Base-by-base conservation (phyloP, 225 moss, liverwort and hornwort genomes). In the Climacium dendroides region DNA sequence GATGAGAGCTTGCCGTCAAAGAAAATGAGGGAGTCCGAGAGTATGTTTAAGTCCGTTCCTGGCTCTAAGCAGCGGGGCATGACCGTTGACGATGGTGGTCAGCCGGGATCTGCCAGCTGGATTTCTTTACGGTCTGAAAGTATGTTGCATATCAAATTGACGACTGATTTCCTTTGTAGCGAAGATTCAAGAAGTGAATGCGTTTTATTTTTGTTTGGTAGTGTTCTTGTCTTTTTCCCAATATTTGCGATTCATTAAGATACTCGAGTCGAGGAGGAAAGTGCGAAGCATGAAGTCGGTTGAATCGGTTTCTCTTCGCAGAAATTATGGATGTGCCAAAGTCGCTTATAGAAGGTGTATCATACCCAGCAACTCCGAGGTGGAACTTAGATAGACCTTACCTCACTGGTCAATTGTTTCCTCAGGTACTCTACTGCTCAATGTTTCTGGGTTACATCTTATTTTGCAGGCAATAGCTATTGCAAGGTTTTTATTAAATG, bases 371-470 rank as follows among this genome's bases (percentile, higher is more conserved):
- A 88, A 97, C 96, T 79, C 98, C 98, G 74, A 94, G 93, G 75
- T 98, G 98, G 98, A 95, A 98, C 87, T 74, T 95, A 54, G 98
- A 98, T 53, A 93, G 98, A 81, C 98, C 98, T 71, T 97, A 93
- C 87, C 93, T 98, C 65, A 98, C 98, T 30, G 95, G 97, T 54
- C 96, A 96, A 88, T 88, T 95, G 86, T 90, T 98, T 85, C 94
- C 94, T 83, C 97, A 95, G 94, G 94, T 94, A 90, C 67, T 62
- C n/a, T 90, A 50, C 66, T 87, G 54, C 63, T 81, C 86, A 79
- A 70, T 83, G 64, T 54, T 78, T 45, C 71, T 79, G 76, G 61
- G 26, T 85, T 78, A 50, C 28, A 19, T 85, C 59, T 37, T 81
- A 77, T 59, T 70, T 87, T 45, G 35, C 30, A 81, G 67, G 84